Base-by-base conservation (phyloP, 139 green algal genomes). In the Nannochloris sp. region DNA sequence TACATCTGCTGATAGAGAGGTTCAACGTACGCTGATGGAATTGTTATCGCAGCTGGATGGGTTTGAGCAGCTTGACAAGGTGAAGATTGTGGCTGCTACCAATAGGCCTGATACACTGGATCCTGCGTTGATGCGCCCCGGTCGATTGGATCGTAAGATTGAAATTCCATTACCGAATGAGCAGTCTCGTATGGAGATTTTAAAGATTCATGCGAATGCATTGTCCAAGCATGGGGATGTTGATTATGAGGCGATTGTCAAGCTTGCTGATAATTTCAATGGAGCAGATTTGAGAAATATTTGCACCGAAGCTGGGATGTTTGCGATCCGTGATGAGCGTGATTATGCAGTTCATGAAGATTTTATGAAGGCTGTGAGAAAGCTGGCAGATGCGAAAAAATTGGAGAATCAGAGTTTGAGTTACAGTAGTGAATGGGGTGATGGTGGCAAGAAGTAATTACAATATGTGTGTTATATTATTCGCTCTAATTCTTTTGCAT, bases 81-180 rank as follows among this genome's bases (percentile, higher is more conserved):
- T 96, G 60, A 96, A 96, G 83, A 90, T 95, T 78, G 92, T 96
- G 73, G 93, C 93, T 78, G 88, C 89, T 48, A 96, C 89, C 62
- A 96, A 96, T 71, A 69, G 89, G 16, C 89, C 89, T 8, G 94
- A 99, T 75, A 91, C 97, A 69, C 82, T 99, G 51, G 94, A 99
- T 72, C 94, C 94, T 5, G 94, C 94, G 1, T 79, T 99, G 31
- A 83, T 99, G 82, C 80, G 93, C 5, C 94, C 94, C 0, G 94
- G 94, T 0, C 82, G 92, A 7, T 75, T 98, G 60, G 92, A 98
- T 76, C 75, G 92, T 48, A 98, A 97, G 82, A 96, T 98, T 48
- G 92, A 99, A 75, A 99, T 99, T 73, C 94, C 94, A n/a, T 79
- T 99, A 68, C 94, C 94, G 44, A 99, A 98, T 71, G 94, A 99